These are phyloP conservation scores for Lumnitzera littorea DNA, from an alignment of 345 rosid species.

Conservation along the genomic window DNA sequence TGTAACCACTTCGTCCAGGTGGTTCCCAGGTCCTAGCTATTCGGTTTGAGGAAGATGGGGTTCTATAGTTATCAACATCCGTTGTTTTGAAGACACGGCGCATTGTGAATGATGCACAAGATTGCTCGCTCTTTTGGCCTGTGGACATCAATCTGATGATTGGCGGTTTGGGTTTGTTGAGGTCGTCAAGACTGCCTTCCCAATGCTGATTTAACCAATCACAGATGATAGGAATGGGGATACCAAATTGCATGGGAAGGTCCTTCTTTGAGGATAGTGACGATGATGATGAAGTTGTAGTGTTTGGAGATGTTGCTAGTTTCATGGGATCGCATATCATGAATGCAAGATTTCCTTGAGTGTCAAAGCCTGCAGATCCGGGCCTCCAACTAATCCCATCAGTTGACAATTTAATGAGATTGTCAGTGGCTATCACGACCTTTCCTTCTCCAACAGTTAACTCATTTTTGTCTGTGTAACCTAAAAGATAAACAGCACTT, in stretches of 20 bases:
- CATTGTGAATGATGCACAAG: conserved; percentile 79
- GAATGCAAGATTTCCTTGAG: conserved; percentile 85
- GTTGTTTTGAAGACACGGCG: conserved; percentile 70
- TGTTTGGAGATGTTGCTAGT: conserved; percentile 77
- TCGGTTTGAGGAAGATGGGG: conserved; percentile 49
- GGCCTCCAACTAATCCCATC: conserved; percentile 75
- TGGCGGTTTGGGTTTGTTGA: conserved; percentile 76
- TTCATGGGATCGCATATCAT: conserved; percentile 98
- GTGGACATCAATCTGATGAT: conserved; percentile 82
- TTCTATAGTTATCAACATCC: conserved; percentile 35
- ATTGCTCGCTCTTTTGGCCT: conserved; percentile 84
- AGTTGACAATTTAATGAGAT: conserved; percentile 79
- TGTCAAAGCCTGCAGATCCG: conserved; percentile 95
- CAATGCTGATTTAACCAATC: conserved; percentile 98
- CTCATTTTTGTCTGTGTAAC: conserved; percentile 56
- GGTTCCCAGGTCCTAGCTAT: conserved; percentile 31
- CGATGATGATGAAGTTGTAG: conserved; percentile 48
- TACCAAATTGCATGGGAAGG: conserved; percentile 71
- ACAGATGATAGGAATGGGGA: conserved; percentile 82
- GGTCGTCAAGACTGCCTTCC: conserved; percentile 95
- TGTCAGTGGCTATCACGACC: conserved; percentile 88
- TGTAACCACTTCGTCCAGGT: conserved; percentile 33
- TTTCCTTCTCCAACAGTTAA: conserved; percentile 79
- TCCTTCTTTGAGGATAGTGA: conserved; percentile 72
- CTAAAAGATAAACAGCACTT: conserved; percentile 63